Percentiles rank a stretch among this genome's conserved stretches.
These are phyloP conservation scores for Pestalotiopsis sp. DNA, from an alignment of 2,329 filamentous ascomycete genomes.

Conservation along the genomic window DNA sequence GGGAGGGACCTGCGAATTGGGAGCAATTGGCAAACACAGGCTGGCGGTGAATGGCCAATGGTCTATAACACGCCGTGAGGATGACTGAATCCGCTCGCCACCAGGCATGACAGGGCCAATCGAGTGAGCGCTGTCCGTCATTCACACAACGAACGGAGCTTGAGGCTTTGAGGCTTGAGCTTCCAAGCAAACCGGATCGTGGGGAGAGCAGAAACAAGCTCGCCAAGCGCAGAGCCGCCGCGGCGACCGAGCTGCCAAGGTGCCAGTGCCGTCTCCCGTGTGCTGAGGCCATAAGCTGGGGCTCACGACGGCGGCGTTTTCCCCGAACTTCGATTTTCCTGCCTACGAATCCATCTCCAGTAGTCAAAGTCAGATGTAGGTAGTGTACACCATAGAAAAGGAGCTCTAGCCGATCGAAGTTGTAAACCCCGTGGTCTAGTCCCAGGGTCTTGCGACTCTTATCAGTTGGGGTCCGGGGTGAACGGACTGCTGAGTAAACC, in stretches of 20 bases:
- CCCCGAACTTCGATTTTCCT: background rate
- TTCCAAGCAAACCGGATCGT: background rate
- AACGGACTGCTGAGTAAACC: background rate
- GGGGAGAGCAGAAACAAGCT: background rate
- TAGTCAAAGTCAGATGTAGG: background rate
- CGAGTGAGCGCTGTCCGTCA: background rate
- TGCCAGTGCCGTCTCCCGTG: background rate
- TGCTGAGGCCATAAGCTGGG: background rate
- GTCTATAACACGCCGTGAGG: background rate
- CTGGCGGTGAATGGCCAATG: background rate
- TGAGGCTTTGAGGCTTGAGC: background rate
- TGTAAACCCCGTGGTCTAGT: background rate
- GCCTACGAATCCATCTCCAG: background rate
- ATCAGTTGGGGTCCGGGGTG: background rate
- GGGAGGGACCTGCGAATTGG: background rate
- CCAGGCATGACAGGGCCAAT: background rate
- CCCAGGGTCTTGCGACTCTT: background rate
- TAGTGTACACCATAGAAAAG: background rate
- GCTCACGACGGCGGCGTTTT: background rate
- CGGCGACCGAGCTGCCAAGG: background rate
- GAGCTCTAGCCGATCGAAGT: background rate
- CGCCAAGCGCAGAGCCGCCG: background rate
- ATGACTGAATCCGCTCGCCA: background rate
- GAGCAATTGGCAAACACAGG: background rate
- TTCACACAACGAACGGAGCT: background rate